These are phyloP conservation scores for Cryptococcus sp. DNA, from an alignment of 1,284 basidiomycete species.

Conservation along the genomic window DNA sequence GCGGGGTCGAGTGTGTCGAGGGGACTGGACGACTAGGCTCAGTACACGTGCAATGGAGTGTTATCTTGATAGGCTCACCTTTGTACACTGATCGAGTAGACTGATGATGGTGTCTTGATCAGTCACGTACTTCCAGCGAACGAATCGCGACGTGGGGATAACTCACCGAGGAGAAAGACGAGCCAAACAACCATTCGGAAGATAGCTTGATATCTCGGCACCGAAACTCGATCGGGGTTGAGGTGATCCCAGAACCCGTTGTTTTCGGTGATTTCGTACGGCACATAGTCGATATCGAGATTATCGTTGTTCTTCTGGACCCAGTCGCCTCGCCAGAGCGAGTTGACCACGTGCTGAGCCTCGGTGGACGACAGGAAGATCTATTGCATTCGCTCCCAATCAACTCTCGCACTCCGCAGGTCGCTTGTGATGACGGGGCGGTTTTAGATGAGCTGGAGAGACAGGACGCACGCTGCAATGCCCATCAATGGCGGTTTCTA, in stretches of 20 bases:
- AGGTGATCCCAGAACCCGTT: conserved; percentile 69
- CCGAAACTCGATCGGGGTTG: conserved; percentile 74
- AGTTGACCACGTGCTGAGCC: conserved; percentile 66
- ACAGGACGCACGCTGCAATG: conserved; percentile 52
- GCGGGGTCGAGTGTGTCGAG: conserved; percentile 45
- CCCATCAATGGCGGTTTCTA: conserved; percentile 82
- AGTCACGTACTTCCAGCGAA: neutral
- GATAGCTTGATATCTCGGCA: conserved; percentile 68
- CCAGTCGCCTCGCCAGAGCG: conserved; percentile 77
- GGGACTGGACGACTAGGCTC: conserved; percentile 17
- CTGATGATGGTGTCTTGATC: conserved; percentile 29
- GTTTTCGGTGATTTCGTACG: conserved; percentile 47
- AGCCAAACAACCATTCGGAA: conserved; percentile 70
- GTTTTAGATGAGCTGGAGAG: neutral
- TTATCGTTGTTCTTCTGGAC: conserved; percentile 71
- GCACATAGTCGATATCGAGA: conserved; percentile 54
- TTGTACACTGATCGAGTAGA: conserved; percentile 80
- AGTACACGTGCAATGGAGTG: neutral
- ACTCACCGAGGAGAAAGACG: conserved; percentile 66
- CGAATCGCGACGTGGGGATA: neutral
- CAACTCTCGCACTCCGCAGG: neutral
- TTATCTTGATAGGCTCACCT: conserved; percentile 30
- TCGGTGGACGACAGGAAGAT: conserved; percentile 87
- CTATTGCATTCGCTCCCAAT: conserved; percentile 37
- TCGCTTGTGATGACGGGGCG: too few species aligned